Evolutionary conservation across 495 filamentous ascomycete genomes (phyloP).

Genomic region (Talaromyces wortmannii): DNA sequence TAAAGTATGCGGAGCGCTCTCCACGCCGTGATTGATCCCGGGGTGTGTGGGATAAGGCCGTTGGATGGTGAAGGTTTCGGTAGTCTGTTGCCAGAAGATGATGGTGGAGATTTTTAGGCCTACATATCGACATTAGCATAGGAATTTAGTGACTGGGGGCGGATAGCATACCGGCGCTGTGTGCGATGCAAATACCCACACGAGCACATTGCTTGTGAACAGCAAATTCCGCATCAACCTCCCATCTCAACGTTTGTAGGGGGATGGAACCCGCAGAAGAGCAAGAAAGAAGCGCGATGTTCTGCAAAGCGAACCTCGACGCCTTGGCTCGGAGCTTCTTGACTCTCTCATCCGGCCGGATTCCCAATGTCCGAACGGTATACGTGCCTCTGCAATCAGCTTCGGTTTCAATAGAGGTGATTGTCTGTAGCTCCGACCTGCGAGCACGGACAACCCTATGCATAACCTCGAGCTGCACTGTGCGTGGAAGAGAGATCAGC

Average conservation of each 20-base stretch:
- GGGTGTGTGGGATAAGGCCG: constrained; percentile 15
- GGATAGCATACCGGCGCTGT: constrained; percentile 14
- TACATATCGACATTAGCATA: not conserved
- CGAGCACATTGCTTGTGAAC: constrained; percentile 16
- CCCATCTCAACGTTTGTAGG: constrained; percentile 21
- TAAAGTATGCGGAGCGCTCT: constrained; percentile 28
- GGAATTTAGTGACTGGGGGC: not conserved
- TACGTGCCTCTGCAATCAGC: constrained; percentile 8
- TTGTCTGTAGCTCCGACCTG: constrained; percentile 15
- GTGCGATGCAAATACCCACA: constrained; percentile 23
- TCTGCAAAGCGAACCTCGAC: not conserved
- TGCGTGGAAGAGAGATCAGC: constrained; percentile 27
- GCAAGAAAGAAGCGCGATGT: not conserved
- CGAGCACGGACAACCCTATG: constrained; percentile 21
- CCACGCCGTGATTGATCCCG: constrained; percentile 22
- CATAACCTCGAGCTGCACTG: constrained; percentile 18
- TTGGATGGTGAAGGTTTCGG: constrained; percentile 26
- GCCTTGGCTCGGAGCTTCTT: constrained; percentile 16
- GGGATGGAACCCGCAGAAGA: not conserved
- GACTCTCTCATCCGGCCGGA: constrained; percentile 20
- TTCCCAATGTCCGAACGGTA: constrained; percentile 27
- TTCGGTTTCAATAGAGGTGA: constrained; percentile 24
- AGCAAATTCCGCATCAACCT: constrained; percentile 20
- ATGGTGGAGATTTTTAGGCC: constrained; percentile 13
- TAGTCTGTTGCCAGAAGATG: constrained; percentile 20